Conservation (phyloP, 1,284 basidiomycete genomes). For the Tetrapyrgos nigripes region DNA sequence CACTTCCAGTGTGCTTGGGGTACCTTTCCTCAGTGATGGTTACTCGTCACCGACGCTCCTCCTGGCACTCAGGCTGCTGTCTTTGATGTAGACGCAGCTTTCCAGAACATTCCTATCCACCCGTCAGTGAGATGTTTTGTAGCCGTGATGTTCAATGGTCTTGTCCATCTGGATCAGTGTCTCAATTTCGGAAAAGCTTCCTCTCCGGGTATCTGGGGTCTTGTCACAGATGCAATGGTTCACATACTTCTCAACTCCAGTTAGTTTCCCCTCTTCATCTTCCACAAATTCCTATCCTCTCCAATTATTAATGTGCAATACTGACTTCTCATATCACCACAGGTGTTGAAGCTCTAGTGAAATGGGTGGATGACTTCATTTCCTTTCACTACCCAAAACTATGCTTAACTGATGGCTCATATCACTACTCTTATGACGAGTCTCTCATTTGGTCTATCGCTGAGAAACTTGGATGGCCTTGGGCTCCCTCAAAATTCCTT, state of each 20-base stretch:
- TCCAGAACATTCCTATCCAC: slow-evolving; percentile 30
- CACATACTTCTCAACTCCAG: neutral
- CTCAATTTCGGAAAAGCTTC: too few relatives aligned
- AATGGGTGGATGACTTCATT: slow-evolving; percentile 45
- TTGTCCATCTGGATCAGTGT: too few relatives aligned
- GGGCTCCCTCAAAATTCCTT: too few relatives aligned
- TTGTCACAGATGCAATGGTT: too few relatives aligned
- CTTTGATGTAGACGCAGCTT: slow-evolving; percentile 37
- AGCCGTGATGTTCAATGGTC: slow-evolving; percentile 23
- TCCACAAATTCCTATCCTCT: too few relatives aligned
- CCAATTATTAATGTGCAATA: too few relatives aligned
- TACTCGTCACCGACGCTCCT: slow-evolving; percentile 16
- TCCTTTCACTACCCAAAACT: too few relatives aligned
- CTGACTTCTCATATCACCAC: too few relatives aligned
- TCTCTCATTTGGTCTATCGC: slow-evolving; percentile 24
- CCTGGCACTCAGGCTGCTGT: slow-evolving; percentile 29
- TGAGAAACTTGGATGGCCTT: too few relatives aligned
- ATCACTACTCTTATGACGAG: slow-evolving; percentile 13
- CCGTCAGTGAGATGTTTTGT: slow-evolving; percentile 28
- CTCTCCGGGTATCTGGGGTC: too few relatives aligned
- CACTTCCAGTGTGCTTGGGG: slow-evolving; percentile 17
- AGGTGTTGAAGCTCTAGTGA: slow-evolving; percentile 28
- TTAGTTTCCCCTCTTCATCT: too few relatives aligned
- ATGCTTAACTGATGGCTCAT: neutral
- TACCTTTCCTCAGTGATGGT: neutral